phyloP scores from a whole-genome alignment of 805 yeast genomes.

The Komagataella populi region DNA sequence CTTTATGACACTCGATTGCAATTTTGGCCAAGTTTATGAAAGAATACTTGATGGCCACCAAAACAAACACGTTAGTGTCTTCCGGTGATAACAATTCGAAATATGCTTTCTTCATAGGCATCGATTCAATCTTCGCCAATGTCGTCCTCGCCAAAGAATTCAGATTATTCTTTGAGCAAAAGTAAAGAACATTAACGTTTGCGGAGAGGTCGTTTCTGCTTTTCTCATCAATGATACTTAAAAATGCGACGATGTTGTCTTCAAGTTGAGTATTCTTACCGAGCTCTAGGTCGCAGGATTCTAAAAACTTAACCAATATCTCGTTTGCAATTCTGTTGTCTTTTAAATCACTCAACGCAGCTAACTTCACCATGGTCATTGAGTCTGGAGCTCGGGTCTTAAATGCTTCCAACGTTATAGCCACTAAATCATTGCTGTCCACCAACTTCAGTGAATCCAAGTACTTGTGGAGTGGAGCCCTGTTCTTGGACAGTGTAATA shows the following conservation, averaged over 20 bases:
- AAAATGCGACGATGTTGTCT: slow-evolving; percentile 7
- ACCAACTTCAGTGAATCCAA: slow-evolving; percentile 16
- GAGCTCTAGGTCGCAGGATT: slow-evolving; percentile 5
- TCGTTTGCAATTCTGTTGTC: neutral
- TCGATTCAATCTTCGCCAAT: slow-evolving; percentile 7
- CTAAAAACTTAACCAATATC: slow-evolving; percentile 2
- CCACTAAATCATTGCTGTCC: slow-evolving; percentile 12
- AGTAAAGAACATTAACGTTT: slow-evolving; percentile 15
- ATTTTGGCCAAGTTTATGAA: slow-evolving; percentile 1
- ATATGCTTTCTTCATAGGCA: neutral
- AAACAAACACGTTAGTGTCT: slow-evolving; percentile 13
- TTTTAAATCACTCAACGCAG: slow-evolving; percentile 6
- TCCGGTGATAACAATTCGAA: slow-evolving; percentile 5
- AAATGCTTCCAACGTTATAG: slow-evolving; percentile 17
- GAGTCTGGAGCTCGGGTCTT: slow-evolving; percentile 15
- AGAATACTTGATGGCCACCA: slow-evolving; percentile 11
- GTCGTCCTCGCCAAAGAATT: slow-evolving; percentile 11
- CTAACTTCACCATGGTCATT: slow-evolving; percentile 10
- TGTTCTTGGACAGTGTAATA: slow-evolving; percentile 14
- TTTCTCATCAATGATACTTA: slow-evolving; percentile 9
- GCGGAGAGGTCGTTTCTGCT: slow-evolving; percentile 4
- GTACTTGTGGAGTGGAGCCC: slow-evolving; percentile 10
- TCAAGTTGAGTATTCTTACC: slow-evolving; percentile 11
- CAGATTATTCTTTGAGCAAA: slow-evolving; percentile 14
- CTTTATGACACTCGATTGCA: slow-evolving; percentile 1